A percentile compares a stretch with the other conserved stretches of the same genome.
These are phyloP conservation scores for Nymphaea thermarum DNA, from an alignment of 164 flowering plant genomes.

Conservation along the genomic window DNA sequence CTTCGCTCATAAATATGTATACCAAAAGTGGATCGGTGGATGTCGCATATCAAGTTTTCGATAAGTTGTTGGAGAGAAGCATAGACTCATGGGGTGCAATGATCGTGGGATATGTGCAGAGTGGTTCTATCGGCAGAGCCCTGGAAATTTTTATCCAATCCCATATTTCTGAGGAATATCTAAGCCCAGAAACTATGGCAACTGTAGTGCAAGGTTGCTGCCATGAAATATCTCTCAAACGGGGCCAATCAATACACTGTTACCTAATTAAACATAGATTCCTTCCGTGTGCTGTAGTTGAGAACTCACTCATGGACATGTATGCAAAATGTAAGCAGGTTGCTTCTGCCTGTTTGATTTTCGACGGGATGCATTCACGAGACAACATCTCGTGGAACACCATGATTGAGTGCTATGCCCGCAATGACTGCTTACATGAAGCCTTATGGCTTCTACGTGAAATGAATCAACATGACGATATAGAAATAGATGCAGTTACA, in stretches of 20 bases:
- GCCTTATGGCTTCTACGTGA: slow-evolving; percentile 12
- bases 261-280: slow-evolving; percentile 14
- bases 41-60: background rate
- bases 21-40: slow-evolving; percentile 12
- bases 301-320: slow-evolving; percentile 26
- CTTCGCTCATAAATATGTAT: slow-evolving; percentile 18
- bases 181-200: slow-evolving; percentile 19
- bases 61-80: background rate
- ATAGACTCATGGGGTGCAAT: slow-evolving; percentile 2
- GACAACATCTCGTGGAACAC: slow-evolving; percentile 25
- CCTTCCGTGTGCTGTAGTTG: slow-evolving; percentile 11
- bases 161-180: slow-evolving; percentile 13
- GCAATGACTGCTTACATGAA: slow-evolving; percentile 4
- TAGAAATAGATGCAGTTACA: slow-evolving; percentile 16
- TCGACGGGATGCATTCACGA: slow-evolving; percentile 7
- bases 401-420: slow-evolving; percentile 16
- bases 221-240: slow-evolving; percentile 6
- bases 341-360: slow-evolving; percentile 7
- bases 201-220: slow-evolving; percentile 19
- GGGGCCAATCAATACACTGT: slow-evolving; percentile 18
- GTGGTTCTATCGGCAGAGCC: background rate
- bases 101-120: background rate
- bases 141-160: slow-evolving; percentile 10
- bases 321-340: slow-evolving; percentile 14
- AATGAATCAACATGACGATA: slow-evolving; percentile 1